Percentiles rank a stretch among this genome's conserved stretches.
phyloP scores from a whole-genome alignment of 371 early-diverging fungal genomes.

The Mortierella sp. region DNA sequence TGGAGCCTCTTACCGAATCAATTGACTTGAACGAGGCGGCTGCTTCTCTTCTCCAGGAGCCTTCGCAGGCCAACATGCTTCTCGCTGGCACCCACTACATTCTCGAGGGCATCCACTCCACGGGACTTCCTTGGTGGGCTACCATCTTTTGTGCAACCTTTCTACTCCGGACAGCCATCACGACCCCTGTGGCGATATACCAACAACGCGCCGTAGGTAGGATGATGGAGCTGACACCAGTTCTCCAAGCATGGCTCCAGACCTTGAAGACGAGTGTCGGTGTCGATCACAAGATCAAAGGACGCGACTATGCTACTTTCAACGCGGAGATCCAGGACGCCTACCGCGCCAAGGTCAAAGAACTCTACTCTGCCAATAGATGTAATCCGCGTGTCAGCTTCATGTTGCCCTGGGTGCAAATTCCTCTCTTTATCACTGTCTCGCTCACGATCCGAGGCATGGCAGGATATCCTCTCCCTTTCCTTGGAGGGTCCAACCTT shows the following conservation, averaged over 20 bases:
- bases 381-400: constrained; percentile 77
- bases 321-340: constrained; percentile 65
- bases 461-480: constrained; percentile 74
- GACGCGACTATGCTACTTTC: constrained; percentile 63
- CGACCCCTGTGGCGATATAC: constrained; percentile 82
- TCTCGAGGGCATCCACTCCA: constrained; percentile 60
- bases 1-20: constrained; percentile 4
- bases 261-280: constrained; percentile 69
- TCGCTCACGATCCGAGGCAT: constrained; percentile 79
- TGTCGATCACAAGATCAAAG: constrained; percentile 59
- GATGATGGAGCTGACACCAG: constrained; percentile 70
- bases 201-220: constrained; percentile 74
- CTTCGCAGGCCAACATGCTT: constrained; percentile 53
- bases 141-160: constrained; percentile 75
- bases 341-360: constrained; percentile 69
- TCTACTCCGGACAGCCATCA: constrained; percentile 69
- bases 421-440: constrained; percentile 82
- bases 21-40: neutral
- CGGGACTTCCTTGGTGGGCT: constrained; percentile 80
- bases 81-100: constrained; percentile 63
- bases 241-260: constrained; percentile 75
- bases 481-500: constrained; percentile 55
- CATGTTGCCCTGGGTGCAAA: constrained; percentile 79
- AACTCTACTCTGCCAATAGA: constrained; percentile 71
- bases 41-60: constrained; percentile 28